Conservation (phyloP, 2,329 filamentous ascomycete genomes). For the Cercospora nicotianae region DNA sequence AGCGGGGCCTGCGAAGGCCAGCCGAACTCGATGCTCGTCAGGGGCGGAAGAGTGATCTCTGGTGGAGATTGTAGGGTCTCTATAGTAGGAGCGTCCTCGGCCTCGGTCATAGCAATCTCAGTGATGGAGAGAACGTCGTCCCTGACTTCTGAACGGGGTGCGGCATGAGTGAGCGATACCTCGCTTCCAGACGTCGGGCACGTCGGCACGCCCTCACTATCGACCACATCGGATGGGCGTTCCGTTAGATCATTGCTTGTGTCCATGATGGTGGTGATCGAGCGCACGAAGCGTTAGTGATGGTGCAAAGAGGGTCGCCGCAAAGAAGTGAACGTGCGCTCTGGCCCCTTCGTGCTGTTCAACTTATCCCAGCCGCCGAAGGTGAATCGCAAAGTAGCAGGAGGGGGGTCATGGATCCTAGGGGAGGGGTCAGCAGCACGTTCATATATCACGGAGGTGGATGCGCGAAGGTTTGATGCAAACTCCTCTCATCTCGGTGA, state of each 20-base stretch:
- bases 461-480: background rate
- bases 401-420: background rate
- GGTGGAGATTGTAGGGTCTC: background rate
- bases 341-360: background rate
- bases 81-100: background rate
- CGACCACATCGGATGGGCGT: background rate
- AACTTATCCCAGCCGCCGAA: background rate
- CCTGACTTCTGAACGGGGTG: background rate
- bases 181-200: too few relatives aligned
- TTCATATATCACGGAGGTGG: background rate
- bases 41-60: background rate
- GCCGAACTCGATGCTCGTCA: background rate
- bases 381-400: background rate
- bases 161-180: background rate
- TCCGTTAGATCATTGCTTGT: background rate
- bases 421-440: background rate
- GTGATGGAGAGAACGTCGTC: background rate
- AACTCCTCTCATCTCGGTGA: background rate
- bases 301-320: background rate
- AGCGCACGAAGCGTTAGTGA: background rate
- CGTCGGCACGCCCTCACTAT: too few relatives aligned
- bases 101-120: background rate
- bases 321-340: background rate
- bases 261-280: background rate
- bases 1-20: background rate